Percentiles rank a stretch among this genome's conserved stretches.
Conservation (phyloP, 2,329 filamentous ascomycete species). For the Xylariaceae sp. region DNA sequence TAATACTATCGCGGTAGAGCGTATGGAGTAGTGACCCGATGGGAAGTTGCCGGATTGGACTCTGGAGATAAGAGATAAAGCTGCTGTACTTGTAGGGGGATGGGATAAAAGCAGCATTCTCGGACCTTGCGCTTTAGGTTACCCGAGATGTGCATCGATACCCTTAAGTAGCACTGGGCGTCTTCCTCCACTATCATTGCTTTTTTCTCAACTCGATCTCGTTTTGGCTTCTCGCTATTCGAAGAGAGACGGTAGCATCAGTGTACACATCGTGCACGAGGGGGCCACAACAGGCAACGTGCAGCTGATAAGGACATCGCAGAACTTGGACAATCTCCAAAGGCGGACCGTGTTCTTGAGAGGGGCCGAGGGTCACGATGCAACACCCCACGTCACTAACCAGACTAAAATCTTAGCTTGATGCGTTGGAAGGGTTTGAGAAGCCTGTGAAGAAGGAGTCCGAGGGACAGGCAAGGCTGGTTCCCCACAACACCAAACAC, state of each 20-base stretch:
- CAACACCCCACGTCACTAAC: constrained; percentile 12
- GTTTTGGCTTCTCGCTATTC: too few relatives aligned
- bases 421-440: constrained; percentile 7
- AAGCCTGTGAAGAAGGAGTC: not conserved
- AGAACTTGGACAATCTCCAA: not conserved
- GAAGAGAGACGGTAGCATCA: too few relatives aligned
- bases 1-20: not conserved
- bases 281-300: not conserved
- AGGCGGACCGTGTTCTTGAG: not conserved
- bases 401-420: constrained; percentile 3
- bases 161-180: too few relatives aligned
- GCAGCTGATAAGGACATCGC: not conserved
- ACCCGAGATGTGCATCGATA: too few relatives aligned
- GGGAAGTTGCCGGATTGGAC: constrained; percentile 6
- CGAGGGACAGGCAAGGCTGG: not conserved
- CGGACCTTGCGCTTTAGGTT: too few relatives aligned
- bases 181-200: too few relatives aligned
- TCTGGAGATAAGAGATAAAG: too few relatives aligned
- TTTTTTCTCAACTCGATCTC: too few relatives aligned
- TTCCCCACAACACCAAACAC: constrained; percentile 8
- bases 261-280: not conserved
- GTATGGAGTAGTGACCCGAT: constrained; percentile 4
- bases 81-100: too few relatives aligned
- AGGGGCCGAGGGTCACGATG: constrained; percentile 3
- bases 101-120: too few relatives aligned